Evolutionary conservation across 2,329 filamentous ascomycete species (phyloP), one percentile per base, ranked within the genome.

Genomic region (Xylaria digitata): DNA sequence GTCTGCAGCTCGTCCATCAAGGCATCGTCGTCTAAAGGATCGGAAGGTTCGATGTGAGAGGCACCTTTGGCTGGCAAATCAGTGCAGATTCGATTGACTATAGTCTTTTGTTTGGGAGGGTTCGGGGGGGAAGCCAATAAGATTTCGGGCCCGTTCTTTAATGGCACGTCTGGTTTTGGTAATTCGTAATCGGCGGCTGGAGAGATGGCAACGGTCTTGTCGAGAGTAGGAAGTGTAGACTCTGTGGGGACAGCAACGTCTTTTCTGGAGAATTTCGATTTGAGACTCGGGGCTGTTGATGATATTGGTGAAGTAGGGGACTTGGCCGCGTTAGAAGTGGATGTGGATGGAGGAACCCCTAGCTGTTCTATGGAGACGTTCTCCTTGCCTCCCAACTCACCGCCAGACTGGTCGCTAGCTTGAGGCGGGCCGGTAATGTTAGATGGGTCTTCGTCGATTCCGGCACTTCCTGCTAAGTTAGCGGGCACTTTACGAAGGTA

Each of bases 1-100:
- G 88, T 91, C 73, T 93, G 91, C 62, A 97, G 81, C 79, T 97
- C 94, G 64, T 96, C 92, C 87, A 96, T 91, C 69, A 94, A 87
- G 17, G 89, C 90, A 75, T 96, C 92, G n/a, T 91, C 90, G 26
- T 73, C 30, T 80, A 85, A 46, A 88, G 80, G 75, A 86, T 86
- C 75, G 19, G 68, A 64, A 48, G 84, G 74, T 46, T 82, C 81
- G 1, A 82, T 76, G 43, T 72, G 75, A 37, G 72, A 60, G n/a
- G 73, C 76, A 19, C 75, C 72, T 60, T 75, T 77, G 30, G 78
- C 77, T 15, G 75, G 76, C 17, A 85, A 65, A 66, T 85, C 81
- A 2, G 86, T 88, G 43, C 79, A 80, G 58, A 92, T 90, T 19
- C 87, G 87, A 32, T 89, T 86, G 21, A 85, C 75, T 9, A 74